Evolutionary conservation across 2,329 filamentous ascomycete species (phyloP).

Genomic region (Neopestalotiopsis sp.): DNA sequence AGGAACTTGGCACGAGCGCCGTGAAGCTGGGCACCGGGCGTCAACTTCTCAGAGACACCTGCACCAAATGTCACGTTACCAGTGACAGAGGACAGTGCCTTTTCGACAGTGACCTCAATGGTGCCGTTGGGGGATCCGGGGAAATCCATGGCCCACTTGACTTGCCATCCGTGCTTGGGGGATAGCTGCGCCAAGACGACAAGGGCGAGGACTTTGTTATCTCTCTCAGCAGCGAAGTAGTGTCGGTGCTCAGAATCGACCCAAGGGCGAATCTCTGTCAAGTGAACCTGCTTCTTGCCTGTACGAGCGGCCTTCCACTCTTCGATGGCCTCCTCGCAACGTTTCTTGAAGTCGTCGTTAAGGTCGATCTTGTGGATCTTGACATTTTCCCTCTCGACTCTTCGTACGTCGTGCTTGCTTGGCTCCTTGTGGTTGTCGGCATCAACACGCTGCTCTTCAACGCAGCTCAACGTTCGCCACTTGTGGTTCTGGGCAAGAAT

Average conservation of each 20-base stretch:
- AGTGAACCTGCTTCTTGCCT: constrained; percentile 81
- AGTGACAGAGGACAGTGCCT: constrained; percentile 57
- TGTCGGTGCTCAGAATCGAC: constrained; percentile 81
- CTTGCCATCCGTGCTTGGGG: constrained; percentile 85
- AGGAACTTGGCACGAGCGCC: constrained; percentile 82
- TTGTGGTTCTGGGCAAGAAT: constrained; percentile 80
- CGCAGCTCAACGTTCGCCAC: constrained; percentile 88
- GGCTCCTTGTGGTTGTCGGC: constrained; percentile 66
- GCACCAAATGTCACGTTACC: constrained; percentile 82
- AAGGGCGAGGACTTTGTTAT: constrained; percentile 75
- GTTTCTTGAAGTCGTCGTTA: constrained; percentile 72
- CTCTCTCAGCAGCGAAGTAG: constrained; percentile 79
- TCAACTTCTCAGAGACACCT: constrained; percentile 76
- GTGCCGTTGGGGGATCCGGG: constrained; percentile 83
- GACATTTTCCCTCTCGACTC: constrained; percentile 82
- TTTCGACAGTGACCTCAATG: constrained; percentile 78
- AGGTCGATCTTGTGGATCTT: constrained; percentile 75
- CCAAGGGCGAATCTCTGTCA: constrained; percentile 91
- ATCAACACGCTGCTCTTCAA: constrained; percentile 86
- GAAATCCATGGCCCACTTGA: constrained; percentile 97
- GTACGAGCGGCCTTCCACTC: constrained; percentile 83
- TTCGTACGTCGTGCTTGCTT: constrained; percentile 70
- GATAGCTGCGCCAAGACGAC: constrained; percentile 84
- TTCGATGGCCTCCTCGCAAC: constrained; percentile 73
- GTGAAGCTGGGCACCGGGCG: constrained; percentile 80